phyloP scores from a whole-genome alignment of 73 alveolate species.

The Stentor coeruleus region DNA sequence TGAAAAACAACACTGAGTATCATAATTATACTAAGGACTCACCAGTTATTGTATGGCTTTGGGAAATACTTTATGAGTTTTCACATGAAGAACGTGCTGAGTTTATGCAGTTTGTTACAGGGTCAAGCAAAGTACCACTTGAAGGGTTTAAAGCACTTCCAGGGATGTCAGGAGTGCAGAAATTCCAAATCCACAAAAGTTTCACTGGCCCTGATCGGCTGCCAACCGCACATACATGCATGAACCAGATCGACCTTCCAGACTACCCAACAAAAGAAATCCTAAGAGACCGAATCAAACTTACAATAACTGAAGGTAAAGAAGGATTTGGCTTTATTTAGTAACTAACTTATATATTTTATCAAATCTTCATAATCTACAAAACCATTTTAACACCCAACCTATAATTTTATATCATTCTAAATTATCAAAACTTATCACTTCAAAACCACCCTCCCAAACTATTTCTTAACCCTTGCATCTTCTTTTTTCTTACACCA shows the following conservation, averaged over 20 bases:
- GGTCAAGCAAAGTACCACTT: conserved; percentile 84
- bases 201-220: conserved; percentile 65
- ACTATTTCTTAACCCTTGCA: too few species aligned
- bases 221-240: conserved; percentile 93
- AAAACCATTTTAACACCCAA: too few species aligned
- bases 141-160: conserved; percentile 86
- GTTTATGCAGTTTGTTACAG: conserved; percentile 88
- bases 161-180: too few species aligned
- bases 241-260: conserved; percentile 82
- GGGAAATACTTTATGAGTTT: conserved; percentile 88
- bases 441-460: too few species aligned
- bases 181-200: conserved; percentile 44
- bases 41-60: conserved; percentile 69
- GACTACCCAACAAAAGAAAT: conserved; percentile 92
- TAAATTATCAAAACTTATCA: too few species aligned
- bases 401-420: too few species aligned
- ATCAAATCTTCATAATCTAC: too few species aligned
- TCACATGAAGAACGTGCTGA: conserved; percentile 85
- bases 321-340: conserved; percentile 95
- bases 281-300: conserved; percentile 55
- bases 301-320: conserved; percentile 63
- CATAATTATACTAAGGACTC: conserved; percentile 74
- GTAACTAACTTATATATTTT: not conserved
- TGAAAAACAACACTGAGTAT: conserved; percentile 61
- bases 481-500: too few species aligned